Evolutionary conservation across 108 stramenopile species (phyloP).

Genomic region (Cyclotella baltica): DNA sequence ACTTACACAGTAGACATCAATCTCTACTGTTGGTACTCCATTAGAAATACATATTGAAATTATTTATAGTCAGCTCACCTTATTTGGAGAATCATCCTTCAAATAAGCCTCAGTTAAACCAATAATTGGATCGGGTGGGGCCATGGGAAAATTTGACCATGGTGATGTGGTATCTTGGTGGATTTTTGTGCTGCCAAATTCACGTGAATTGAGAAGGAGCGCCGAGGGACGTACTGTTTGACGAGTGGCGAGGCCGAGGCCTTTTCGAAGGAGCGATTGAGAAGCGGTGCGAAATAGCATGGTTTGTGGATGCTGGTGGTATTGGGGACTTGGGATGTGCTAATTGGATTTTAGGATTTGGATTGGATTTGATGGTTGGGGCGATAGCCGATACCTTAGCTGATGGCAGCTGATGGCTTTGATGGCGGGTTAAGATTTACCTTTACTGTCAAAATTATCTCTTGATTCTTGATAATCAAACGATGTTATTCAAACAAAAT

Average conservation of each 20-base stretch:
- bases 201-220: no score
- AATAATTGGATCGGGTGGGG: constrained; percentile 97
- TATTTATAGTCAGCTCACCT: constrained; percentile 55
- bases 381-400: no score
- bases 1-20: no score
- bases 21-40: no score
- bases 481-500: no score
- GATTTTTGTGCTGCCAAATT: constrained; percentile 10
- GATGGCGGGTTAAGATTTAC: no score
- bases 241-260: constrained; percentile 5
- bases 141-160: constrained; percentile 91
- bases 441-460: no score
- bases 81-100: constrained; percentile 78
- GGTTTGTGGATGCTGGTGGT: background rate
- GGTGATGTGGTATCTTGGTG: constrained; percentile 53
- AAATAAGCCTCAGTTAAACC: constrained; percentile 91
- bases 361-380: background rate
- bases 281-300: constrained; percentile 23
- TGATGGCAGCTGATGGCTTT: no score
- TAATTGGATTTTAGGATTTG: background rate
- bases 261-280: constrained; percentile 15
- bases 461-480: no score
- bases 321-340: background rate
- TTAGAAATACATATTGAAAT: background rate
- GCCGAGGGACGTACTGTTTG: background rate